Percentiles rank a stretch among this genome's conserved stretches.
These are phyloP conservation scores for Suillus brevipes DNA, from an alignment of 768 basidiomycete genomes.

Conservation along the genomic window DNA sequence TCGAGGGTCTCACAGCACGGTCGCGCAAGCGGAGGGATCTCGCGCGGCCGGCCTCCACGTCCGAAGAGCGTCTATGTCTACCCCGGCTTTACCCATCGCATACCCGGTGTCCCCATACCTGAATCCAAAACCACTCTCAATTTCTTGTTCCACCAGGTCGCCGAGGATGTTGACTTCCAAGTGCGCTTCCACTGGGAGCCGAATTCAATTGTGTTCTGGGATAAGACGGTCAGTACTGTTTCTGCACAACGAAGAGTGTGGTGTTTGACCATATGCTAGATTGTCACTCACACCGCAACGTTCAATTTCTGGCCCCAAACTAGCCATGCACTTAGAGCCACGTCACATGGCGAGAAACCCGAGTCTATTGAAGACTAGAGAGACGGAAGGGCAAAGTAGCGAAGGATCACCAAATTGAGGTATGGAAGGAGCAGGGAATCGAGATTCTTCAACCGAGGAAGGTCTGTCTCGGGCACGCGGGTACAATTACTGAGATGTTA, in stretches of 20 bases:
- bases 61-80: too few relatives aligned
- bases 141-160: too few relatives aligned
- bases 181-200: constrained; percentile 7
- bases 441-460: too few relatives aligned
- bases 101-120: constrained; percentile 36
- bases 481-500: too few relatives aligned
- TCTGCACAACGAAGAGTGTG: too few relatives aligned
- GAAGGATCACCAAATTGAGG: too few relatives aligned
- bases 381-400: too few relatives aligned
- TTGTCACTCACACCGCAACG: constrained; percentile 76
- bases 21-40: constrained; percentile 76
- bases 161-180: too few relatives aligned
- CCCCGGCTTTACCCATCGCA: too few relatives aligned
- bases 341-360: constrained; percentile 79
- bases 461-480: too few relatives aligned
- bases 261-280: constrained; percentile 33
- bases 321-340: constrained; percentile 61
- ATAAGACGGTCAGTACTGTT: constrained; percentile 58
- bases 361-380: constrained; percentile 35
- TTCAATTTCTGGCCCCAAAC: constrained; percentile 81
- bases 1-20: constrained; percentile 70
- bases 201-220: constrained; percentile 84
- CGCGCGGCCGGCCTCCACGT: constrained; percentile 35
- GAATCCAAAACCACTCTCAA: constrained; percentile 31
- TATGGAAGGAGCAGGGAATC: too few relatives aligned